These are phyloP conservation scores for Pestalotiopsis sp. DNA, from an alignment of 2,329 filamentous ascomycete species.

Conservation along the genomic window DNA sequence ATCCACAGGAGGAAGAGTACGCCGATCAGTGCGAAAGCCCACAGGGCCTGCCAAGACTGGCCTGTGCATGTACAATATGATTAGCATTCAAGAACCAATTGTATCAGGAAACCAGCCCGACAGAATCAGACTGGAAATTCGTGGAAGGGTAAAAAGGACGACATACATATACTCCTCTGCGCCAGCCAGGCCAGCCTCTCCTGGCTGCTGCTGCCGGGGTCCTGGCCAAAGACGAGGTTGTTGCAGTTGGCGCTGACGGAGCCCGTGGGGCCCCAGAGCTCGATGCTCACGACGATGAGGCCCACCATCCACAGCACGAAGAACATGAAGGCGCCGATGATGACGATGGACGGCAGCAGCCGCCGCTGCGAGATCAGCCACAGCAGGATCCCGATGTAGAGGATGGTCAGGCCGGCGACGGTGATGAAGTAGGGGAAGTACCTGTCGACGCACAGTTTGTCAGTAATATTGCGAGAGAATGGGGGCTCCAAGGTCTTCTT, in stretches of 20 bases:
- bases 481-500: too few relatives aligned
- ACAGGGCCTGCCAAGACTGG: constrained; percentile 67
- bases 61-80: constrained; percentile 40
- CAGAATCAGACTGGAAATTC: not conserved
- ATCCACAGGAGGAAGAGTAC: constrained; percentile 67
- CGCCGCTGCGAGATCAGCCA: constrained; percentile 64
- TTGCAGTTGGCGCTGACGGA: constrained; percentile 64
- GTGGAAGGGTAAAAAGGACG: not conserved
- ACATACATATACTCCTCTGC: constrained; percentile 64
- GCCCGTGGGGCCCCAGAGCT: constrained; percentile 64
- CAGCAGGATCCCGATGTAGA: constrained; percentile 68
- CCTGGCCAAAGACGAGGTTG: constrained; percentile 55
- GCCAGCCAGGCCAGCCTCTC: constrained; percentile 65
- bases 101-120: not conserved
- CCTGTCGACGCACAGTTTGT: constrained; percentile 39
- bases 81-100: not conserved
- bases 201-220: constrained; percentile 53
- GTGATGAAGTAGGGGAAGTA: constrained; percentile 71
- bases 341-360: constrained; percentile 62
- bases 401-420: constrained; percentile 58
- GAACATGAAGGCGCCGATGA: constrained; percentile 66
- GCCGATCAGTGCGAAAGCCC: constrained; percentile 64
- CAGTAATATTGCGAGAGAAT: constrained; percentile 2
- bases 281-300: constrained; percentile 61
- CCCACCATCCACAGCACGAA: constrained; percentile 71